Evolutionary conservation across 805 yeast genomes (phyloP).

Genomic region (Metschnikowia vanudenii): DNA sequence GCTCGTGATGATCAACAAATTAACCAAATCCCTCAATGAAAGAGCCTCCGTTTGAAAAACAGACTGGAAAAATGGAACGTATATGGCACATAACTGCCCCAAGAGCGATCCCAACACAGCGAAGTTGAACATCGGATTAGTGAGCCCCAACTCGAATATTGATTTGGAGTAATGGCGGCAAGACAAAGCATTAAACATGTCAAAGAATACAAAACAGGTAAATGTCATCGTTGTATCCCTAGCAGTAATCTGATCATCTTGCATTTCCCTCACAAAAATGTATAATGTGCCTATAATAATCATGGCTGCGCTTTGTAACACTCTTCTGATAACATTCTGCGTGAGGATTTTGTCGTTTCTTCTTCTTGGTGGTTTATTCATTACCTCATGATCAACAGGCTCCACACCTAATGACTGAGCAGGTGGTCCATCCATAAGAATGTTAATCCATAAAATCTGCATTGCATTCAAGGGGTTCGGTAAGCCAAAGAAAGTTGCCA

Average conservation of each 20-base stretch:
- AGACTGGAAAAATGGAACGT: conserved; percentile 87
- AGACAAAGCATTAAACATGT: conserved; percentile 93
- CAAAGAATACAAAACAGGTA: conserved; percentile 93
- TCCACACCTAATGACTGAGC: conserved; percentile 97
- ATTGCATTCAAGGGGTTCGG: conserved; percentile 96
- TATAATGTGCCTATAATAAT: conserved; percentile 84
- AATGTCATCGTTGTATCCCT: conserved; percentile 99
- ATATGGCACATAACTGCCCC: conserved; percentile 92
- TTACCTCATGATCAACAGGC: conserved; percentile 93
- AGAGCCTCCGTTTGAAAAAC: conserved; percentile 95
- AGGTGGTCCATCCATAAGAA: conserved; percentile 98
- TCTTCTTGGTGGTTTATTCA: conserved; percentile 94
- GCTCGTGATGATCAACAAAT: conserved; percentile 64
- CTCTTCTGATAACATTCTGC: conserved; percentile 61
- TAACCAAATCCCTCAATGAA: conserved; percentile 62
- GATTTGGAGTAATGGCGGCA: conserved; percentile 89
- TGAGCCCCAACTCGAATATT: conserved; percentile 74
- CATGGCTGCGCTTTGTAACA: conserved; percentile 71
- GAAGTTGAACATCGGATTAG: conserved; percentile 86
- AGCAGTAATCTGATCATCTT: conserved; percentile 75
- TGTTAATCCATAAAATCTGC: conserved; percentile 98
- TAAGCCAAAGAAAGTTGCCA: conserved; percentile 80
- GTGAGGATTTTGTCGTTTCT: conserved; percentile 86
- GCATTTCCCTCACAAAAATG: conserved; percentile 84
- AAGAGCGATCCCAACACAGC: conserved; percentile 86